Conservation (phyloP, 225 moss, liverwort and hornwort genomes). For the Neckera pumila region DNA sequence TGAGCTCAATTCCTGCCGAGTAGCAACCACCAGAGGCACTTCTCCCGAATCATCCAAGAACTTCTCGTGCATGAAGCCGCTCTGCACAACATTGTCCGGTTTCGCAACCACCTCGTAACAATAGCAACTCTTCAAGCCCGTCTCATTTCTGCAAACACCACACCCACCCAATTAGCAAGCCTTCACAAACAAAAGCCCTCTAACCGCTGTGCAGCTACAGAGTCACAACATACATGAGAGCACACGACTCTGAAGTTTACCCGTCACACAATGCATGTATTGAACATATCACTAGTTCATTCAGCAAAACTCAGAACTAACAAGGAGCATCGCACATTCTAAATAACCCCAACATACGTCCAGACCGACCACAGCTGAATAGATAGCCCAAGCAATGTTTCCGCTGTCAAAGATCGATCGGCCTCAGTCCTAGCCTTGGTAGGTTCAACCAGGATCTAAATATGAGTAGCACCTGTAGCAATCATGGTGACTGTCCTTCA, state of each 20-base stretch:
- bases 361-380: background rate
- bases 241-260: background rate
- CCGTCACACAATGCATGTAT: background rate
- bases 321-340: background rate
- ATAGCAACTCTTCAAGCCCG: constrained; percentile 73
- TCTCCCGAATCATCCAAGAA: constrained; percentile 51
- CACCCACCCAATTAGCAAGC: background rate
- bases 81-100: constrained; percentile 77
- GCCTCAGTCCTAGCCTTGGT: background rate
- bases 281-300: background rate
- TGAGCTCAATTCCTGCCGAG: constrained; percentile 70
- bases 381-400: background rate
- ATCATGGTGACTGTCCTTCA: constrained; percentile 36
- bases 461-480: constrained; percentile 19
- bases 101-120: constrained; percentile 87
- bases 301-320: background rate
- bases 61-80: constrained; percentile 91
- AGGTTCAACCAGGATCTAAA: background rate
- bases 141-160: constrained; percentile 11
- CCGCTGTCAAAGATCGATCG: background rate
- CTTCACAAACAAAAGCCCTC: background rate
- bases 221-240: background rate
- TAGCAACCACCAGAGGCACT: constrained; percentile 90
- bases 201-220: no score
- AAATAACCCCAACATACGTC: background rate